Evolutionary conservation across 495 filamentous ascomycete species (phyloP).

Genomic region (Penicillium longicatenatum): DNA sequence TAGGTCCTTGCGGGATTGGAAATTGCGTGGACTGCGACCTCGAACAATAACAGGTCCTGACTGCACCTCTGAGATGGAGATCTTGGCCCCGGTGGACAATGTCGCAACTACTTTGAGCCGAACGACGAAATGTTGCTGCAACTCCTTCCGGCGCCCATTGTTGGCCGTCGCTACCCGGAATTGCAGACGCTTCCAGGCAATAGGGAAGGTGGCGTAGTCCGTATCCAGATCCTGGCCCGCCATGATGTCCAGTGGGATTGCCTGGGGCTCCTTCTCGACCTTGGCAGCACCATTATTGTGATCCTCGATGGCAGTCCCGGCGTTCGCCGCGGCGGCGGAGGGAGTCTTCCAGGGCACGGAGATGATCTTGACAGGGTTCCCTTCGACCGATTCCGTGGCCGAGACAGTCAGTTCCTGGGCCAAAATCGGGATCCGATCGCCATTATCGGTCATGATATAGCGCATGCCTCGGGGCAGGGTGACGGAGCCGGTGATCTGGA

Average conservation of each 20-base stretch:
- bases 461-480: slow-evolving; percentile 71
- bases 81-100: slow-evolving; percentile 65
- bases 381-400: slow-evolving; percentile 88
- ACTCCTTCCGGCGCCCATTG: slow-evolving; percentile 75
- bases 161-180: slow-evolving; percentile 91
- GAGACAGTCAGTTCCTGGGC: slow-evolving; percentile 79
- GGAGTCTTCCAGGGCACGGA: slow-evolving; percentile 91
- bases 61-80: slow-evolving; percentile 68
- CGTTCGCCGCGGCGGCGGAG: slow-evolving; percentile 54
- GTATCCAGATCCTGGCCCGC: slow-evolving; percentile 76
- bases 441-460: slow-evolving; percentile 76
- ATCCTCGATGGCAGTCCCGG: slow-evolving; percentile 51
- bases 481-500: slow-evolving; percentile 84
- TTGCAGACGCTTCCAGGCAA: slow-evolving; percentile 88
- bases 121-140: slow-evolving; percentile 81
- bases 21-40: slow-evolving; percentile 77
- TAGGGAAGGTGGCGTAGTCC: slow-evolving; percentile 77
- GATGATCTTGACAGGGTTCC: slow-evolving; percentile 86
- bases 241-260: slow-evolving; percentile 73
- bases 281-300: slow-evolving; percentile 56
- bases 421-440: slow-evolving; percentile 70
- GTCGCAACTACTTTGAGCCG: slow-evolving; percentile 73
- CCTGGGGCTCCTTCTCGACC: slow-evolving; percentile 63
- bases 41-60: slow-evolving; percentile 78
- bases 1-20: slow-evolving; percentile 75